Evolutionary conservation across 192 early-diverging fungal genomes (phyloP), one percentile per base, ranked within the genome.

Genomic region (Backusella psychrophila): DNA sequence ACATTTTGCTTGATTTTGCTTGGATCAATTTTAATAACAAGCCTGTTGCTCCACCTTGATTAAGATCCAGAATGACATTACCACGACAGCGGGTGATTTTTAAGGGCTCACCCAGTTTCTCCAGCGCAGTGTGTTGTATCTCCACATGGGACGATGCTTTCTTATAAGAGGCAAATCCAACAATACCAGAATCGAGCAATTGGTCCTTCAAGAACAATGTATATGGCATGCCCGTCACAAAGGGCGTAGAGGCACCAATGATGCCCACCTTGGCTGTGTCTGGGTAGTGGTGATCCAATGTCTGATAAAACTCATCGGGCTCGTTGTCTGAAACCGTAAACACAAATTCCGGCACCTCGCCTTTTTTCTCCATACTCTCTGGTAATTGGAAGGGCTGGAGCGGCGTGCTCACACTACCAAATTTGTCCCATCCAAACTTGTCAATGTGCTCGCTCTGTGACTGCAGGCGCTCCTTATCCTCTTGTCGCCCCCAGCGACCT

Each of bases 21-120:
- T 86, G 66, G 11, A 89, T 75, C 9, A 79, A 70, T 9, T 89
- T 76, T 17, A 89, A 38, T n/a, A 89, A 66, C 2, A 88, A 69
- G 35, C 80, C 49, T 2, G 88, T 87, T 4, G 88, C 86, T 46
- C 85, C 86, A 39, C 72, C 73, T 53, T 81, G 78, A 76, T 89
- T 81, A 33, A 89, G 59, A 72, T 89, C 85, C 35, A 89, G 39
- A n/a, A 89, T 88, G 6, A 89, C 83, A 71, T 89, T 89, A 1
- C 88, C 88, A 6, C 84, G 82, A 63, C 84, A 85, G 80, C 80
- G 85, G 14, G 88, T 89, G 21, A 88, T 87, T 52, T 81, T 80
- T 71, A 89, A 78, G 17, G 84, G 82, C 4, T 81, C 73, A 1
- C 88, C 88, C 9, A 89, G 36, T 19, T 73, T 38, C 19, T 82